phyloP scores from a whole-genome alignment of 1,139 yeast genomes.

The Waltiozyma sp. region DNA sequence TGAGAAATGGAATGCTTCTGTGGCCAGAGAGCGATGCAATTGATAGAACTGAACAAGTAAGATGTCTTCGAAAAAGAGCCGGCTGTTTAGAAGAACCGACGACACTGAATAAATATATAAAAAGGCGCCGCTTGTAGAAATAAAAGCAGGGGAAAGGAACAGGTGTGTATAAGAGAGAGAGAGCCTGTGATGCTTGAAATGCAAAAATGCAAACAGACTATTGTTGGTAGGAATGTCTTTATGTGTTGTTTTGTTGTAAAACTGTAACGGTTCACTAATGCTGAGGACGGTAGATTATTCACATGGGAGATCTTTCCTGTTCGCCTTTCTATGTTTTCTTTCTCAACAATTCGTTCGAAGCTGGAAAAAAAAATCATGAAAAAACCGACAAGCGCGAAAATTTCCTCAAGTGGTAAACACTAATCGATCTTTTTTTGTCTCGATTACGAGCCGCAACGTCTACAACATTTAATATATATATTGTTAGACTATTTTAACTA shows the following conservation, averaged over 20 bases:
- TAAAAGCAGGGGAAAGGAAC: not conserved
- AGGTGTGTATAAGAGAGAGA: not conserved
- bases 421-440: too few relatives aligned
- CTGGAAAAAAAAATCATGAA: not conserved
- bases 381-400: not conserved
- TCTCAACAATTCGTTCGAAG: not conserved
- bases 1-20: not conserved
- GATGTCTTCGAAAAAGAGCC: not conserved
- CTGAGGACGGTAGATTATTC: too few relatives aligned
- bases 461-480: too few relatives aligned
- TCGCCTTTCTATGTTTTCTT: not conserved
- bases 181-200: not conserved
- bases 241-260: too few relatives aligned
- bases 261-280: too few relatives aligned
- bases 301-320: too few relatives aligned
- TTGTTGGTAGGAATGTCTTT: too few relatives aligned
- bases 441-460: too few relatives aligned
- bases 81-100: not conserved
- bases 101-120: too few relatives aligned
- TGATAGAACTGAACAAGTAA: not conserved
- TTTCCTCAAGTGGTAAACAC: not conserved
- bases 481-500: too few relatives aligned
- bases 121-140: not conserved
- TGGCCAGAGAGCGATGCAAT: not conserved
- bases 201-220: not conserved